Evolutionary conservation across 192 early-diverging fungal genomes (phyloP), one percentile per base, ranked within the genome.

Genomic region (Gryganskiella cystojenkinii): DNA sequence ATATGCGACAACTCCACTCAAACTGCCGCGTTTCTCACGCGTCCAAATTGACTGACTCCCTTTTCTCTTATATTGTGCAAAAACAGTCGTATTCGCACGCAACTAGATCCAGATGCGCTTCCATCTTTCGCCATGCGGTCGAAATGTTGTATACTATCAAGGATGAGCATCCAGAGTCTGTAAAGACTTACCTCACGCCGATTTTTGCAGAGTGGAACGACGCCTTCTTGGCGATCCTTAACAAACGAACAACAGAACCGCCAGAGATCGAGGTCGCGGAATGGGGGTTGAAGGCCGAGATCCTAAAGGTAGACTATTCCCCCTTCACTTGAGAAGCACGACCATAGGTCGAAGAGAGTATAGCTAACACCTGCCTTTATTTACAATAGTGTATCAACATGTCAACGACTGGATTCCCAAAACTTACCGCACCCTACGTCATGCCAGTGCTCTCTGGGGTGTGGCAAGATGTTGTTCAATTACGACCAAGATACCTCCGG

Each of bases 101-200:
- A 46, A 92, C 90, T 3, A 87, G 95, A 10, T 89, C 87, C 9
- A 82, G 93, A 62, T 91, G 94, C 1, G 88, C 93, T 5, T 78
- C 85, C n/a, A 91, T 98, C 34, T 94, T 96, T 66, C 83, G 86
- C 25, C 90, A 94, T 64, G 94, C 93, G 59, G 78, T 95, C 13
- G 92, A 95, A 56, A 95, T 94, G 80, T 76, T 96, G 24, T 85
- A 85, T 60, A 91, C 87, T 49, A 86, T 97, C 44, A 88, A 94
- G 31, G 87, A 86, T 19, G 90, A 90, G 31, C 89, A 92, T 67
- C 90, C 92, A 11, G 75, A 87, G 1, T 85, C 85, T 49, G 88
- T 90, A 3, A 83, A 87, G 24, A 73, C 84, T 6, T 93, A 91
- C 61, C 72, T 95, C 22, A 84, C 84, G n/a, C 94, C 95, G 0